phyloP scores from a whole-genome alignment of 371 early-diverging fungal genomes.

The Coemansia sp. region DNA sequence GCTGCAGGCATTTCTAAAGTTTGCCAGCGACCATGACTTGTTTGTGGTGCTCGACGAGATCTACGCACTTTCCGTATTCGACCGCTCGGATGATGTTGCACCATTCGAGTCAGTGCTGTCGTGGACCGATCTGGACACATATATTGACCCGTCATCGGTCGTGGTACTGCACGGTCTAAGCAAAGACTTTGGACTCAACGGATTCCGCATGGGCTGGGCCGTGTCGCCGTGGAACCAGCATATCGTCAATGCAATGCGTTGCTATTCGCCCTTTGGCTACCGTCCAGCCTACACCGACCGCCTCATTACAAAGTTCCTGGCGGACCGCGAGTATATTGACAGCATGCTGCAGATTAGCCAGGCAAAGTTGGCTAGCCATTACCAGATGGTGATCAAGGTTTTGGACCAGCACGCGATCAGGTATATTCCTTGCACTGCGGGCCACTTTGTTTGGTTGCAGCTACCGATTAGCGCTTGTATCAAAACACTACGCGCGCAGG shows the following conservation, averaged over 20 bases:
- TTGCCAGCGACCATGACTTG: constrained; percentile 62
- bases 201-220: constrained; percentile 65
- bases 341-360: constrained; percentile 60
- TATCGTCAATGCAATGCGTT: constrained; percentile 48
- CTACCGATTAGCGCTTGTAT: constrained; percentile 40
- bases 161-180: constrained; percentile 77
- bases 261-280: constrained; percentile 59
- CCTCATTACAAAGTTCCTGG: constrained; percentile 57
- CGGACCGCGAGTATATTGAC: constrained; percentile 61
- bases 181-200: constrained; percentile 76
- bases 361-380: constrained; percentile 56
- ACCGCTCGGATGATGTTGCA: constrained; percentile 43
- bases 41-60: constrained; percentile 81
- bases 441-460: constrained; percentile 69
- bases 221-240: constrained; percentile 63
- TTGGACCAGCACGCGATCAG: constrained; percentile 54
- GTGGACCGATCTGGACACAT: constrained; percentile 54
- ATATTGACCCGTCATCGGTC: constrained; percentile 63
- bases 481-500: constrained; percentile 22
- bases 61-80: constrained; percentile 71
- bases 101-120: constrained; percentile 62
- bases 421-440: constrained; percentile 62
- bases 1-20: constrained; percentile 58
- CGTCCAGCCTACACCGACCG: constrained; percentile 59
- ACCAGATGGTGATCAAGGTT: constrained; percentile 48